Conservation (phyloP, 768 basidiomycete genomes). For the Xerocomellus dryophilus region DNA sequence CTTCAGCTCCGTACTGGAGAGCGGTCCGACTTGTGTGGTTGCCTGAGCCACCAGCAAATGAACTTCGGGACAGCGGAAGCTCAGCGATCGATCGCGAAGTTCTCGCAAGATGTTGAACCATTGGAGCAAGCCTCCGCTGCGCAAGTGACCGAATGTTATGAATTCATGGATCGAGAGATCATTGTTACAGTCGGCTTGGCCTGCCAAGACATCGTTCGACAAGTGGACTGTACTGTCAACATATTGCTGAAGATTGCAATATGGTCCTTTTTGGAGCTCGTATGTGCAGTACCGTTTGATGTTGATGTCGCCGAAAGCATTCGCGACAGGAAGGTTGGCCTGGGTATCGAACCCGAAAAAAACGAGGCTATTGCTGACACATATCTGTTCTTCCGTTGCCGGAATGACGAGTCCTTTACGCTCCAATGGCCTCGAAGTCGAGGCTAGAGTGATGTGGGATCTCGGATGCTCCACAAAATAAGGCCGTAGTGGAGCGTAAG, state of each 20-base stretch:
- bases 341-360: no score
- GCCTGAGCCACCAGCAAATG: slow-evolving; percentile 42
- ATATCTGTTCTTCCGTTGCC: no score
- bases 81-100: slow-evolving; percentile 35
- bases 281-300: slow-evolving; percentile 29
- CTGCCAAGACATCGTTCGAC: slow-evolving; percentile 25
- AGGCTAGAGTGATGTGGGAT: no score
- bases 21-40: slow-evolving; percentile 39
- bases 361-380: no score
- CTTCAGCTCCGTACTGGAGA: background rate
- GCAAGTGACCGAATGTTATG: slow-evolving; percentile 18
- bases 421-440: no score
- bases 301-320: slow-evolving; percentile 6
- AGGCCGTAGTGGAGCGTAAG: no score
- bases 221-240: no score
- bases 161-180: slow-evolving; percentile 38
- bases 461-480: no score
- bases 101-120: slow-evolving; percentile 51
- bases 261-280: slow-evolving; percentile 31
- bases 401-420: slow-evolving; percentile 1
- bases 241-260: slow-evolving; percentile 35
- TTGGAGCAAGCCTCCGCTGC: slow-evolving; percentile 42
- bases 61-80: slow-evolving; percentile 38
- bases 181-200: slow-evolving; percentile 37
- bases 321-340: slow-evolving; percentile 7